Evolutionary conservation across 805 yeast genomes (phyloP).

Genomic region (Lipomyces kockii): DNA sequence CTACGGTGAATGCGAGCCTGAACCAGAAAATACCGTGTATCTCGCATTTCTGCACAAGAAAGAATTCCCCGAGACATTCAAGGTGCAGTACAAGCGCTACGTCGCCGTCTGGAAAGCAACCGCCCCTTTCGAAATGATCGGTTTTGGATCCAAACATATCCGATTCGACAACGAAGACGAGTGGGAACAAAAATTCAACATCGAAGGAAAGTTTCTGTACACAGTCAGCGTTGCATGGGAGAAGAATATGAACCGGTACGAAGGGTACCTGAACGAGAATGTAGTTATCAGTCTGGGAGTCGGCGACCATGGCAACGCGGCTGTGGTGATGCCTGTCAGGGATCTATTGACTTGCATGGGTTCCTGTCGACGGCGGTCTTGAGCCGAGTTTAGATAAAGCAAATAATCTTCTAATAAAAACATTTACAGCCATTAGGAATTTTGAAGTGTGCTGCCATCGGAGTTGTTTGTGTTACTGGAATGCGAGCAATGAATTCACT

Average conservation of each 20-base stretch:
- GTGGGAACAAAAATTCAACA: constrained; percentile 32
- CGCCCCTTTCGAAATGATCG: constrained; percentile 33
- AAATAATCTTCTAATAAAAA: not conserved
- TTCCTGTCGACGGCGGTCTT: not conserved
- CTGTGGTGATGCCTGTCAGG: constrained; percentile 31
- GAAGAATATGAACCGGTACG: constrained; percentile 29
- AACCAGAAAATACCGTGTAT: constrained; percentile 31
- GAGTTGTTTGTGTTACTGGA: not conserved
- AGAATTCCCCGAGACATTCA: constrained; percentile 16
- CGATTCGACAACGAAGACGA: constrained; percentile 35
- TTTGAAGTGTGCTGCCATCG: not conserved
- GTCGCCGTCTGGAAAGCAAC: constrained; percentile 31
- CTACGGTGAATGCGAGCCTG: constrained; percentile 33
- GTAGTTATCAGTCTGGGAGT: constrained; percentile 30
- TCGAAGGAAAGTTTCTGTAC: constrained; percentile 34
- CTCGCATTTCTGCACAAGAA: constrained; percentile 32
- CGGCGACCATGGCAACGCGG: constrained; percentile 36
- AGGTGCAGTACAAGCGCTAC: constrained; percentile 30
- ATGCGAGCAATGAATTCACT: not conserved
- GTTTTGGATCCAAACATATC: constrained; percentile 16
- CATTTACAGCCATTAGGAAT: not conserved
- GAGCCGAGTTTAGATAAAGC: not conserved
- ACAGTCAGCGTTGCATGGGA: constrained; percentile 36
- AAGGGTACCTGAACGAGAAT: constrained; percentile 35
- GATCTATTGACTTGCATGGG: constrained; percentile 24